A percentile compares a stretch with the other conserved stretches of the same genome.
phyloP scores from a whole-genome alignment of 176 grass and related monocot species.

The Eremochloa ophiuroides region DNA sequence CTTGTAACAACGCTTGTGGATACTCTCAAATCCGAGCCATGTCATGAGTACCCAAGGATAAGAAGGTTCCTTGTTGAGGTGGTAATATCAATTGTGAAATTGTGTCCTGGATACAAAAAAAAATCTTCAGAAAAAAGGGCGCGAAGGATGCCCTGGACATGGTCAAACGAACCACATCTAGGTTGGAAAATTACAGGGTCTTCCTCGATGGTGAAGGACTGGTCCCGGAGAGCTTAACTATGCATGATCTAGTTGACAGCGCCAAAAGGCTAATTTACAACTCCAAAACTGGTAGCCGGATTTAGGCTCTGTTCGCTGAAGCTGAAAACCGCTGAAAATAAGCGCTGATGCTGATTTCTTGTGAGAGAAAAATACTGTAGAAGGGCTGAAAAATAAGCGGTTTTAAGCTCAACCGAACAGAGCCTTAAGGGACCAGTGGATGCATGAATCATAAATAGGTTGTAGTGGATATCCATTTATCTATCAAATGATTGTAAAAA shows the following conservation, averaged over 20 bases:
- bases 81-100: not conserved
- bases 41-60: not conserved
- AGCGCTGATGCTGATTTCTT: no score
- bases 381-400: no score
- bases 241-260: not conserved
- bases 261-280: not conserved
- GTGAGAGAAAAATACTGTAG: no score
- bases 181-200: not conserved
- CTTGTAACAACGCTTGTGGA: not conserved
- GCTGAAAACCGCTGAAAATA: no score
- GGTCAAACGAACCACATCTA: not conserved
- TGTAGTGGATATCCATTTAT: no score
- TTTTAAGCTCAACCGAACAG: no score
- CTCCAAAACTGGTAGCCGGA: no score
- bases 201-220: not conserved
- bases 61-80: not conserved
- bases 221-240: not conserved
- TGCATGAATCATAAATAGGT: no score
- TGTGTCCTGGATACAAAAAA: not conserved
- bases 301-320: no score
- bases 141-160: not conserved
- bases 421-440: no score
- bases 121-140: not conserved
- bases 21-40: not conserved
- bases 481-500: no score